Conservation (phyloP, 306 rosid genomes). For the Hippophae tibetana region DNA sequence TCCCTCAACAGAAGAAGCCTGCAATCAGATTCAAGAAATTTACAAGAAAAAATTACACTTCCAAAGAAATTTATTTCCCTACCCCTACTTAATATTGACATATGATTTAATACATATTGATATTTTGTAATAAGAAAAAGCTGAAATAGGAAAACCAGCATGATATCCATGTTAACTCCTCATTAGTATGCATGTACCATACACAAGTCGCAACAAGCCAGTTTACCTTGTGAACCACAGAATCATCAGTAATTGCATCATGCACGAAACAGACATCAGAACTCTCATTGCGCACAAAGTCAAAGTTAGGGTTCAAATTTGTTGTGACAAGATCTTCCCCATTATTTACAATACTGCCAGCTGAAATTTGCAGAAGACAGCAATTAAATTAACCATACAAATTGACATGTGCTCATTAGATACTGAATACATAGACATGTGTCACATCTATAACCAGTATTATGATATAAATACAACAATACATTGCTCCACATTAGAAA, state of each 20-base stretch:
- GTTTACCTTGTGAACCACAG: conserved; percentile 53
- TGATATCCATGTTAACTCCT: no score
- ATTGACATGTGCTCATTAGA: conserved; percentile 7
- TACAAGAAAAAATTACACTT: conserved; percentile 6
- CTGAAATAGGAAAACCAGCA: neutral
- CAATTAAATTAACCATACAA: conserved; percentile 12
- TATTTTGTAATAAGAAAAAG: neutral
- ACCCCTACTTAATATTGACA: neutral
- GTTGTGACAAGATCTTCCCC: conserved; percentile 34
- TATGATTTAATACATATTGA: conserved; percentile 8
- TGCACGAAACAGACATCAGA: conserved; percentile 45
- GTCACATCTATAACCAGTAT: neutral
- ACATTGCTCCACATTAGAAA: no score
- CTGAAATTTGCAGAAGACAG: conserved; percentile 40
- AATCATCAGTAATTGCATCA: conserved; percentile 41
- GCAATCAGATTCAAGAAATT: conserved; percentile 18
- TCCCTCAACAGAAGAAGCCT: conserved; percentile 47
- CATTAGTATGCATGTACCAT: neutral
- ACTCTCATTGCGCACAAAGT: conserved; percentile 32
- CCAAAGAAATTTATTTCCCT: neutral
- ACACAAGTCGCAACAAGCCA: conserved; percentile 15
- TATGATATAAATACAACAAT: neutral
- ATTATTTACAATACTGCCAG: conserved; percentile 32
- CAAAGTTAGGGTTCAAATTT: conserved; percentile 32
- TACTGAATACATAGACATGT: neutral